Evolutionary conservation across 345 rosid genomes (phyloP).

Genomic region (Eucalyptus pumila): DNA sequence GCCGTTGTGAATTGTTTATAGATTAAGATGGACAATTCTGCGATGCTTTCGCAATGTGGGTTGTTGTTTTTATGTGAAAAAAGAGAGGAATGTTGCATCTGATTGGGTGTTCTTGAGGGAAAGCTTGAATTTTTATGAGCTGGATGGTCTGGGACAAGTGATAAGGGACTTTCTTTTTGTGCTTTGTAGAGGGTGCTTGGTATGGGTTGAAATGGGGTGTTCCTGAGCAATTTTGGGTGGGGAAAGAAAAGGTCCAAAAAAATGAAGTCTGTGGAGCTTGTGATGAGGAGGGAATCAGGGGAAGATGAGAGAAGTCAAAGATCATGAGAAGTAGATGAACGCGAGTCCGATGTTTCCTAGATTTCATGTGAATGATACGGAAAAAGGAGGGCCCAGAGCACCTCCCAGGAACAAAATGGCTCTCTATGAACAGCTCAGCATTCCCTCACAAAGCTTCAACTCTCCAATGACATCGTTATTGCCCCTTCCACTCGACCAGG

Average conservation of each 20-base stretch:
- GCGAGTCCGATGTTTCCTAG: slow-evolving; percentile 59
- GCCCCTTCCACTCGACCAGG: slow-evolving; percentile 18
- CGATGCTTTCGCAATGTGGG: neutral
- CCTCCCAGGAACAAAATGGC: slow-evolving; percentile 84
- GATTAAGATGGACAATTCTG: neutral
- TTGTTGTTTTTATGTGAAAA: neutral
- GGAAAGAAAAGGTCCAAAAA: neutral
- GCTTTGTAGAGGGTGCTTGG: neutral
- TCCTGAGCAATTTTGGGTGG: neutral
- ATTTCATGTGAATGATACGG: slow-evolving; percentile 59
- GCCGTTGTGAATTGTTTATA: neutral
- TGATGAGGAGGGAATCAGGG: neutral
- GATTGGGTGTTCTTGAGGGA: neutral
- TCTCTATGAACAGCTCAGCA: slow-evolving; percentile 51
- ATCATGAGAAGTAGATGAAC: slow-evolving; percentile 19
- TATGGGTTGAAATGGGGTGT: neutral
- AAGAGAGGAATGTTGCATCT: neutral
- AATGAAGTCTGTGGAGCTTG: neutral
- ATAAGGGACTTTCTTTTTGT: neutral
- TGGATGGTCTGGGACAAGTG: neutral
- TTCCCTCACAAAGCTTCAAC: slow-evolving; percentile 38
- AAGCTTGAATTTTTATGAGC: neutral
- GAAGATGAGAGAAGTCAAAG: slow-evolving; percentile 25
- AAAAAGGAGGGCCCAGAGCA: slow-evolving; percentile 53
- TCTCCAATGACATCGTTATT: slow-evolving; percentile 6